Evolutionary conservation across 2,329 filamentous ascomycete genomes (phyloP).

Genomic region (Aspergillus sp.): DNA sequence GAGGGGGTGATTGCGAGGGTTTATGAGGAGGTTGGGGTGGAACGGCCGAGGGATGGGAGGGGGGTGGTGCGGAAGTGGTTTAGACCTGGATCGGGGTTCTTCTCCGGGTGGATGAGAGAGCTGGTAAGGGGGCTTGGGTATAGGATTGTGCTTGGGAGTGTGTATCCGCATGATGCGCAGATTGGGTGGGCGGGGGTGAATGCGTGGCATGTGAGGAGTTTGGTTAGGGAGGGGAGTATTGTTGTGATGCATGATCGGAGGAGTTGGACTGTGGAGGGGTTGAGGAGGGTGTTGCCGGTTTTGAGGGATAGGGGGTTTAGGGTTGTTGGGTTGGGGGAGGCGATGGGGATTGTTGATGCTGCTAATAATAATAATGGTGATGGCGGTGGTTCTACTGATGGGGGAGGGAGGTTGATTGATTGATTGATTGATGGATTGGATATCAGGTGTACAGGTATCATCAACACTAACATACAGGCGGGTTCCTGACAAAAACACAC

Average conservation of each 20-base stretch:
- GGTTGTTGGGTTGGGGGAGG: constrained; percentile 69
- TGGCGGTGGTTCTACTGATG: neutral
- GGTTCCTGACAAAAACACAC: constrained; percentile 5
- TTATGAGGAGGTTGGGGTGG: constrained; percentile 43
- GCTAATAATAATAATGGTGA: neutral
- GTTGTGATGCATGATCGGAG: constrained; percentile 85
- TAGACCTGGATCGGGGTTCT: constrained; percentile 81
- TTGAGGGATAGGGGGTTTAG: constrained; percentile 68
- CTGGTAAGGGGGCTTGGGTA: constrained; percentile 65
- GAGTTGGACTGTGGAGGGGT: constrained; percentile 80
- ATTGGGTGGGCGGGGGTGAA: constrained; percentile 70
- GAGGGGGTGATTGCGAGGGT: constrained; percentile 60
- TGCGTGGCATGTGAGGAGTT: constrained; percentile 76
- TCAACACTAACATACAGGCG: constrained; percentile 10
- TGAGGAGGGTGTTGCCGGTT: constrained; percentile 70
- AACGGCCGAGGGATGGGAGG: constrained; percentile 42
- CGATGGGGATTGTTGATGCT: constrained; percentile 49
- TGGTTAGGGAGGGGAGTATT: constrained; percentile 73
- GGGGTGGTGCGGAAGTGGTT: constrained; percentile 61
- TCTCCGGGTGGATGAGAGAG: constrained; percentile 68
- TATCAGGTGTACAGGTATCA: constrained; percentile 4
- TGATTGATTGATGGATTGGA: neutral
- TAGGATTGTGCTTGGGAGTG: constrained; percentile 73
- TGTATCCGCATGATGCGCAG: constrained; percentile 92
- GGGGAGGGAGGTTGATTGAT: neutral